Evolutionary conservation across 2,329 filamentous ascomycete species (phyloP), one percentile per base, ranked within the genome.

Genomic region (Paraphoma sp.): DNA sequence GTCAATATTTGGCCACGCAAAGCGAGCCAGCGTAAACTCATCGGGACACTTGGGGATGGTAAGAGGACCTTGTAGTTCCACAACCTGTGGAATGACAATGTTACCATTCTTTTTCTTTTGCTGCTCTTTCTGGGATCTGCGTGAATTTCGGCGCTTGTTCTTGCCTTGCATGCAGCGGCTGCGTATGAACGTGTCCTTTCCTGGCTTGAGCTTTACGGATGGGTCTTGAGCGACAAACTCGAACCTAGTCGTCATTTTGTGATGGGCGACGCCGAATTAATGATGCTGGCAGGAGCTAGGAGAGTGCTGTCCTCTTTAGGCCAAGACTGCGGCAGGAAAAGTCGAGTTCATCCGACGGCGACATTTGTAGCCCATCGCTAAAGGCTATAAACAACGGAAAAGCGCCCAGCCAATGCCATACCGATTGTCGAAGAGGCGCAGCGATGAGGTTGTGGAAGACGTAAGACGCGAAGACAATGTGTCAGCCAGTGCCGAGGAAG

Each of bases 141-240:
- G 58, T 10, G 63, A 65, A 10, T 40, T 56, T 40, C 48, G 57
- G 9, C 61, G 63, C 48, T 64, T 64, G 56, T 64, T 66, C 33
- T 51, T 61, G 23, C 63, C 63, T 40, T 60, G 59, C 63, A 66
- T 64, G 41, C 63, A 64, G 23, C 50, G 59, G 43, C 61, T 64
- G 14, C 63, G 61, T 8, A 66, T 64, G 11, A 52, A 53, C 9
- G 42, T 29, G 29, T 55, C 49, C 16, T 63, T 55, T 16, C 43
- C 55, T 9, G 56, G 47, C 38, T 58, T 60, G 6, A 54, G 50
- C n/a, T 53, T 59, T 8, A 49, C 23, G 7, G 45, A 30, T 3
- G 49, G 51, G 29, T 59, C 52, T 6, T 29, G 16, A 6, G 46
- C 6, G 4, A 66, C 48, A 40, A 64, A 66, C 14, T 57, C 53